Conservation (phyloP, 768 basidiomycete genomes). For the Naganishia onofrii region DNA sequence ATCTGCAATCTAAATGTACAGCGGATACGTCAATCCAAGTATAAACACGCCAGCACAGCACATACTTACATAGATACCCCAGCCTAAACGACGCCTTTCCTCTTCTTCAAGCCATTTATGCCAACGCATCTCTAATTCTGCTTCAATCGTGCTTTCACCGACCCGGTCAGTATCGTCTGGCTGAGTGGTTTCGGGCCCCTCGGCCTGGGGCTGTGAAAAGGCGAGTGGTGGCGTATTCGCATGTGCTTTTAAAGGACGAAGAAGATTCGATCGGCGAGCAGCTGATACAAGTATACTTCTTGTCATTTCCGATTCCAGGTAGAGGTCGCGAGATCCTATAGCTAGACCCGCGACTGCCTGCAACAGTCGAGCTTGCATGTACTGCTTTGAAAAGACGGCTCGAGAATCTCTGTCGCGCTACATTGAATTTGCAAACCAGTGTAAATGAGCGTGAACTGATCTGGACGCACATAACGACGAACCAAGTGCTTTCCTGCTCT, state of each 20-base stretch:
- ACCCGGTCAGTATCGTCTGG: not conserved
- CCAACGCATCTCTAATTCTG: slow-evolving; percentile 29
- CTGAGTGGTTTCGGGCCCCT: not conserved
- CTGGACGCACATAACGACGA: slow-evolving; percentile 2
- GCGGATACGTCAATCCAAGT: not conserved
- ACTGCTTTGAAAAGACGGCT: slow-evolving; percentile 41
- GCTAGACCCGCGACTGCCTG: slow-evolving; percentile 38
- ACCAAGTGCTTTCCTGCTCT: slow-evolving; percentile 47
- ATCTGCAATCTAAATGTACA: slow-evolving; percentile 38
- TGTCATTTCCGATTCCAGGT: slow-evolving; percentile 44
- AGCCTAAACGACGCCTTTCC: slow-evolving; percentile 39
- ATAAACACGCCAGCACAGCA: not conserved
- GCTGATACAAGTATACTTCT: slow-evolving; percentile 42
- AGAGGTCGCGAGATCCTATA: slow-evolving; percentile 45
- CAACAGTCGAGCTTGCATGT: slow-evolving; percentile 38
- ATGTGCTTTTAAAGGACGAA: slow-evolving; percentile 36
- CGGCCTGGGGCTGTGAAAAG: not conserved
- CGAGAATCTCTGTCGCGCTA: slow-evolving; percentile 46
- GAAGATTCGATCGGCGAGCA: slow-evolving; percentile 37
- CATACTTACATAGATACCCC: slow-evolving; percentile 44
- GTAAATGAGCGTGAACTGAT: not conserved
- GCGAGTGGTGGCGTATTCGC: slow-evolving; percentile 22
- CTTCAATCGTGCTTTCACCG: not conserved
- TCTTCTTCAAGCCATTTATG: slow-evolving; percentile 43
- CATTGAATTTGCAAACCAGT: not conserved